These are phyloP conservation scores for Carallia pectinifolia DNA, from an alignment of 345 rosid species.

Conservation along the genomic window DNA sequence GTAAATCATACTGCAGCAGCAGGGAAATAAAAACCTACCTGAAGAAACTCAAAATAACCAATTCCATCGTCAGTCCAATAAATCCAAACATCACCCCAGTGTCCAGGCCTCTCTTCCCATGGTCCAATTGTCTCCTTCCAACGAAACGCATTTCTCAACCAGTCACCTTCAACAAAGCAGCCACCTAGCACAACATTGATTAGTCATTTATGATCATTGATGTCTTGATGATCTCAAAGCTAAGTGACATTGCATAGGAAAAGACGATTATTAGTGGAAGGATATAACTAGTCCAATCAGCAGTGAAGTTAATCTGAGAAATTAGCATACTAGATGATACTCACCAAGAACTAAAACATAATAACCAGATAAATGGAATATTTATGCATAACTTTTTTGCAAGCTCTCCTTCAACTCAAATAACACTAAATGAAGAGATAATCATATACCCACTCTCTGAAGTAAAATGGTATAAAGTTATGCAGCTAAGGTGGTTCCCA, in stretches of 20 bases:
- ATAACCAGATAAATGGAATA: too few relatives aligned
- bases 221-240: not conserved
- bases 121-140: slow-evolving; percentile 94
- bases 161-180: slow-evolving; percentile 94
- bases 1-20: not conserved
- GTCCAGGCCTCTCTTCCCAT: slow-evolving; percentile 99
- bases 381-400: too few relatives aligned
- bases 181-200: slow-evolving; percentile 56
- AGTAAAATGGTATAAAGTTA: too few relatives aligned
- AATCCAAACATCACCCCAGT: slow-evolving; percentile 95
- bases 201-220: not conserved
- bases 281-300: not conserved
- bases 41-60: slow-evolving; percentile 86
- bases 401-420: too few relatives aligned
- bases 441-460: too few relatives aligned
- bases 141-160: slow-evolving; percentile 94
- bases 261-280: not conserved
- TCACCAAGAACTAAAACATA: too few relatives aligned
- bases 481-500: too few relatives aligned
- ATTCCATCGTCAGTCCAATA: slow-evolving; percentile 98
- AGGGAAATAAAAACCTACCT: slow-evolving; percentile 37
- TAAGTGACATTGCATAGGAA: not conserved
- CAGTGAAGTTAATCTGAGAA: not conserved
- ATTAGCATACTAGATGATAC: not conserved
- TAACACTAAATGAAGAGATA: too few relatives aligned